Percentiles rank a stretch among this genome's conserved stretches.
phyloP scores from a whole-genome alignment of 352 stramenopile genomes.

The Plasmopara muralis region DNA sequence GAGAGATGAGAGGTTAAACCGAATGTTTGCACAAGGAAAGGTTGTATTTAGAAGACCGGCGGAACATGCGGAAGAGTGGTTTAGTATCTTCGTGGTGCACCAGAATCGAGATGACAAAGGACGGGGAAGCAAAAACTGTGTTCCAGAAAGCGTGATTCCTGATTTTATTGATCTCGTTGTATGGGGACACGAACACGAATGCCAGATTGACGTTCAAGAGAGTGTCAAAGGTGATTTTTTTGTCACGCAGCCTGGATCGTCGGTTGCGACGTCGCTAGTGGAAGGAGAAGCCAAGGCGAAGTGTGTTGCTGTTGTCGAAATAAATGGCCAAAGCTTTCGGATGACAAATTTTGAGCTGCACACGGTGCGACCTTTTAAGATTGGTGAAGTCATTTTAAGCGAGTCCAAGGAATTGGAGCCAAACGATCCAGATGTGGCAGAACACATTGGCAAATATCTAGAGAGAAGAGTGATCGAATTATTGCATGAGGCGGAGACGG shows the following conservation, averaged over 20 bases:
- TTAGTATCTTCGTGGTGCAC: slow-evolving; percentile 98
- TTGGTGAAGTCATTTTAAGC: slow-evolving; percentile 85
- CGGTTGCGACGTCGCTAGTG: slow-evolving; percentile 92
- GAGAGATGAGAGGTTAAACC: slow-evolving; percentile 96
- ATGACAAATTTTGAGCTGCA: slow-evolving; percentile 78
- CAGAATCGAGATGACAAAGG: slow-evolving; percentile 96
- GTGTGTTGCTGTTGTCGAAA: slow-evolving; percentile 83
- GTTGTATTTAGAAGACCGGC: slow-evolving; percentile 90
- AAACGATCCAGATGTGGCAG: slow-evolving; percentile 81
- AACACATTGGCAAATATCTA: slow-evolving; percentile 63
- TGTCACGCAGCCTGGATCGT: slow-evolving; percentile 95
- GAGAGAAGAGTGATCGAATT: slow-evolving; percentile 60
- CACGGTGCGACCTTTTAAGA: slow-evolving; percentile 91
- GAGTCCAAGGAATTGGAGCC: slow-evolving; percentile 86
- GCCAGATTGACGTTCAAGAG: slow-evolving; percentile 90
- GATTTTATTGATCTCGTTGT: slow-evolving; percentile 97
- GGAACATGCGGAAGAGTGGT: slow-evolving; percentile 84
- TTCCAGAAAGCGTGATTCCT: slow-evolving; percentile 97
- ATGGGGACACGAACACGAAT: slow-evolving; percentile 99
- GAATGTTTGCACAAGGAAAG: slow-evolving; percentile 95
- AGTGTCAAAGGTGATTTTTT: slow-evolving; percentile 94
- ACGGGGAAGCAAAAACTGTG: slow-evolving; percentile 92
- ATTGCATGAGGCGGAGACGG: slow-evolving; percentile 50
- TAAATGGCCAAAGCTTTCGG: slow-evolving; percentile 87
- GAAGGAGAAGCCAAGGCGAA: slow-evolving; percentile 84